These are phyloP conservation scores for Hirschioporus abietinus DNA, from an alignment of 768 basidiomycete species.

Conservation along the genomic window DNA sequence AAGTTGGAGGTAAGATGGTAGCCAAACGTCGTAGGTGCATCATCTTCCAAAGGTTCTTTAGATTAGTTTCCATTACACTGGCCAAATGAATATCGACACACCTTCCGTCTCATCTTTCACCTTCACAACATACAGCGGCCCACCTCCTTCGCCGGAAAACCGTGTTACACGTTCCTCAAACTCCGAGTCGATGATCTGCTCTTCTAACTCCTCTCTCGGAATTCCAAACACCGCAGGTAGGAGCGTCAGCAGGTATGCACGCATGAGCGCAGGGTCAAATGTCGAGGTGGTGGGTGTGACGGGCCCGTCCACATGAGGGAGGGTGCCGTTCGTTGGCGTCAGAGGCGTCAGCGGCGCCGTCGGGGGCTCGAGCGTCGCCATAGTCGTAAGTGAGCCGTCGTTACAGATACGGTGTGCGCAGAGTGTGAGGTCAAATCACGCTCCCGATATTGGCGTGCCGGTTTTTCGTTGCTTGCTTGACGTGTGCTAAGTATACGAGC, in stretches of 20 bases:
- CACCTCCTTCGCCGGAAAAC: constrained; percentile 72
- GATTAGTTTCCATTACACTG: neutral
- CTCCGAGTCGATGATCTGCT: constrained; percentile 61
- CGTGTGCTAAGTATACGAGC: neutral
- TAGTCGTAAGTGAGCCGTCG: neutral
- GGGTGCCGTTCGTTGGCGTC: constrained; percentile 1
- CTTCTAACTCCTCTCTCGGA: constrained; percentile 53
- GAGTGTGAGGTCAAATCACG: constrained; percentile 17
- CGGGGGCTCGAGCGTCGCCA: constrained; percentile 1
- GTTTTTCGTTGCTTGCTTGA: neutral
- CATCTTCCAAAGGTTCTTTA: constrained; percentile 40
- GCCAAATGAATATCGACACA: constrained; percentile 25
- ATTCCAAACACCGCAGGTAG: constrained; percentile 84
- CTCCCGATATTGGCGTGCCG: constrained; percentile 7
- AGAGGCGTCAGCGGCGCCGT: constrained; percentile 3
- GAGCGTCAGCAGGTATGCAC: constrained; percentile 62
- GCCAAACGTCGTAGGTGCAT: constrained; percentile 52
- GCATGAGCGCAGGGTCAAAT: constrained; percentile 70
- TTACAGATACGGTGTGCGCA: neutral
- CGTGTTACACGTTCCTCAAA: constrained; percentile 72
- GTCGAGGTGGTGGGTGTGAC: constrained; percentile 33
- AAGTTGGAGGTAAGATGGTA: constrained; percentile 71
- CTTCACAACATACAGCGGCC: constrained; percentile 80
- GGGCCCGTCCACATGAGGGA: constrained; percentile 10
- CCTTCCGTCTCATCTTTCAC: constrained; percentile 70